Evolutionary conservation across 169 alveolate genomes (phyloP), one percentile per base, ranked within the genome.

Genomic region (Cyclospora cayetanensis): DNA sequence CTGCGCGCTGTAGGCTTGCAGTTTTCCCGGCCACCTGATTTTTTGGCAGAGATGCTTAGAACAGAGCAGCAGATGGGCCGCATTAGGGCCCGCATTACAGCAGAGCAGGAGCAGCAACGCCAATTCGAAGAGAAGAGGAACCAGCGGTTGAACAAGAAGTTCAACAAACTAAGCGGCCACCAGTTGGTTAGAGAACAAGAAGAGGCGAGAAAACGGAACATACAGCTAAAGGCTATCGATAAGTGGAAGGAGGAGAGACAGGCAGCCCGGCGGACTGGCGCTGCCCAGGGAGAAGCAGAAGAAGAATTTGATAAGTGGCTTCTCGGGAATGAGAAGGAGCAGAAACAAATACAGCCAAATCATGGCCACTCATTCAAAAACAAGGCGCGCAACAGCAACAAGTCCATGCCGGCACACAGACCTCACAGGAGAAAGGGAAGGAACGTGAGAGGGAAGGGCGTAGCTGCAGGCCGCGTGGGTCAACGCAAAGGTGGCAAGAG

Each of bases 41-140:
- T 50, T 29, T 25, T 70, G 41, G 94, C 94, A 1, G 94, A 91
- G 42, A 91, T 91, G 94, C 46, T 91, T 52, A 91, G 82, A 55
- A 55, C 53, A 12, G 94, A 91, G 46, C 11, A 4, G 34, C 94
- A 91, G 35, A 91, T 91, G 94, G 90, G 65, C 34, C 70, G 72
- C 20, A 50, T 91, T 20, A 77, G 92, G 4, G 92, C 84, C 15
- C 27, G 41, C 27, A 31, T 91, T 7, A 79, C 89, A 2, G 91
- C 39, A 34, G 94, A 91, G 74, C 53, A 74, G 79, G 41, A 60
- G 91, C 80, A 42, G 53, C 77, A 46, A 77, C 74, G 37, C 72
- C 80, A 60, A n/a, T 41, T 66, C 27, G 72, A 42, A 42, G 70
- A 66, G 50, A 39, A 70, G 53, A 53, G 43, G 76, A 39, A 35